Conservation (phyloP, 306 rosid species). For the Pterocarpus santalinus region DNA sequence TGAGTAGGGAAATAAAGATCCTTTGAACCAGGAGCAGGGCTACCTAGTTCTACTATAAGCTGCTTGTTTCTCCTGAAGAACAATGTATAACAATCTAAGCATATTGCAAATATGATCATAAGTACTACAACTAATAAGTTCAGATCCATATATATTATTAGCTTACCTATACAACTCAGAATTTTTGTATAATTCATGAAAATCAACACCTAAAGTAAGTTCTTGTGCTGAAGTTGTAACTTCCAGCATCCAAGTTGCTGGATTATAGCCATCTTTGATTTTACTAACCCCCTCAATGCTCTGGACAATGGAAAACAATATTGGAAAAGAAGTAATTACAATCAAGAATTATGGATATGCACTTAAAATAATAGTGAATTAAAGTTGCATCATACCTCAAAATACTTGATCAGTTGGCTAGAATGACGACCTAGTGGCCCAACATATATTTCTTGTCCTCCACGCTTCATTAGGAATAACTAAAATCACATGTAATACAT, state of each 20-base stretch:
- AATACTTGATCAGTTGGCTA: not conserved
- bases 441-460: constrained; percentile 8
- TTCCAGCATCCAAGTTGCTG: constrained; percentile 91
- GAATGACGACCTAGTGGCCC: not conserved
- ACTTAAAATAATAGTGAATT: not conserved
- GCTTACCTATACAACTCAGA: constrained; percentile 31
- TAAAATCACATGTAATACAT: constrained; percentile 4
- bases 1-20: constrained; percentile 78
- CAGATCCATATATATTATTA: no score
- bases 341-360: not conserved
- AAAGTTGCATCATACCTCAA: constrained; percentile 1
- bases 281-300: constrained; percentile 69
- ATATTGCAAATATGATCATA: not conserved
- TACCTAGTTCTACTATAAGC: constrained; percentile 71
- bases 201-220: constrained; percentile 71
- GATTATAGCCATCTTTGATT: constrained; percentile 79
- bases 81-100: not conserved
- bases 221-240: constrained; percentile 76
- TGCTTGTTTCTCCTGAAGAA: constrained; percentile 64
- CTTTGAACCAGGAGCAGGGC: constrained; percentile 64
- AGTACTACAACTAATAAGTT: not conserved
- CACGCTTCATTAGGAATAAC: constrained; percentile 20
- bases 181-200: constrained; percentile 67
- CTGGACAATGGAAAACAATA: constrained; percentile 16
- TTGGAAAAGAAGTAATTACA: not conserved